Percentiles rank a stretch among this genome's conserved stretches.
phyloP scores from a whole-genome alignment of 1,284 basidiomycete genomes.

The Entoloma clypeatum region DNA sequence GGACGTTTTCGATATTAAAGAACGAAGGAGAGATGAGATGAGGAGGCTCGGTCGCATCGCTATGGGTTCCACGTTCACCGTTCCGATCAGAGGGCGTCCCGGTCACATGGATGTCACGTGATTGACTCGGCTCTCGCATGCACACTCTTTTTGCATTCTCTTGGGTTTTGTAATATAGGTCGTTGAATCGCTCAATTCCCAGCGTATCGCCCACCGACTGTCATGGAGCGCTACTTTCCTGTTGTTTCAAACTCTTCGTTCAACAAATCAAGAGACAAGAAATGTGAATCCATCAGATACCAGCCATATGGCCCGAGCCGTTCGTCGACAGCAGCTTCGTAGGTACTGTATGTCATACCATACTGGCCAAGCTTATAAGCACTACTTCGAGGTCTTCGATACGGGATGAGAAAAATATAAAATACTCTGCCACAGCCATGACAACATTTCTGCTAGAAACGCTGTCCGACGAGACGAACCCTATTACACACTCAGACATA shows the following conservation, averaged over 20 bases:
- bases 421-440: constrained; percentile 41
- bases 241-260: constrained; percentile 26
- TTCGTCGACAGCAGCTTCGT: constrained; percentile 3
- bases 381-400: constrained; percentile 2
- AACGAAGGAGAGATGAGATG: constrained; percentile 20
- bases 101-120: too few relatives aligned
- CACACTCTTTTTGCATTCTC: too few relatives aligned
- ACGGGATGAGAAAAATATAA: constrained; percentile 20
- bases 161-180: too few relatives aligned
- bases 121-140: too few relatives aligned
- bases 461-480: constrained; percentile 57
- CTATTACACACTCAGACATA: constrained; percentile 69
- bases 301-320: constrained; percentile 22
- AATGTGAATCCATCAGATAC: constrained; percentile 20
- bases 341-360: constrained; percentile 10
- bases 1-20: constrained; percentile 17
- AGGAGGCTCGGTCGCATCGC: constrained; percentile 11
- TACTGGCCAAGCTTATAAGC: too few relatives aligned
- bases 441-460: constrained; percentile 57
- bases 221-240: constrained; percentile 35
- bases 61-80: constrained; percentile 7
- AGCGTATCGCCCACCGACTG: neutral
- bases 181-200: neutral
- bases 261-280: constrained; percentile 16
- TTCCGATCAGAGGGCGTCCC: constrained; percentile 7